Evolutionary conservation across 2,329 filamentous ascomycete species (phyloP), one percentile per base, ranked within the genome.

Genomic region (Fusarium proliferatum): DNA sequence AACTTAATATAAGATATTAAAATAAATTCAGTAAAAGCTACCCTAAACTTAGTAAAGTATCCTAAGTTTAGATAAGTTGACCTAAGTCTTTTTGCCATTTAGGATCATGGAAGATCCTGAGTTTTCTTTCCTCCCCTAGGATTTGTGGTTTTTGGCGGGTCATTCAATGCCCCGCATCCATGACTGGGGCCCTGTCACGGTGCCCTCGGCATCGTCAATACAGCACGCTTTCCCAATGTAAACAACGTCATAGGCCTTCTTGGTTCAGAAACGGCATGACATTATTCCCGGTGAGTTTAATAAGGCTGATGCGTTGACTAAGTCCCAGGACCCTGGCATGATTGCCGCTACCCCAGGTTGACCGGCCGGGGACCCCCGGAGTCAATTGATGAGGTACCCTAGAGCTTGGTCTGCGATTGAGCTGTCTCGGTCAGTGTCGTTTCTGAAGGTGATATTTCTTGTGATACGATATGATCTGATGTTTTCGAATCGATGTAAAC

Each of bases 301-400:
- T 30, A 34, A 46, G 33, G 46, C 33, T 41, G 9, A 33, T 45
- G 33, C 6, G n/a, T 30, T n/a, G 5, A 26, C 46, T 62, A 39
- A 53, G 16, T 6, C 23, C 39, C 57, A n/a, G 19, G 38, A 41
- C 26, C 57, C 39, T 39, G 39, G 26, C 19, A 33, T 34, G 33
- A 52, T 62, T 62, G 33, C 58, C 46, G 36, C 46, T 62, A 46
- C 62, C 61, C 61, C 57, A 41, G 39, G 23, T 33, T 30, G 15
- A 21, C 21, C 12, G 33, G 34, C 42, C 34, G 10, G 52, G 34
- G 33, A 28, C 23, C 42, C 42, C 42, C 21, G 16, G 33, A 23
- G n/a, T 46, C 51, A n/a, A 21, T n/a, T 28, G 19, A 17, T 7
- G 38, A 57, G 23, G 23, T 41, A 62, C 61, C 45, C 61, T 52